phyloP scores from a whole-genome alignment of 73 alveolate genomes.

The Paramecium sexaurelia region DNA sequence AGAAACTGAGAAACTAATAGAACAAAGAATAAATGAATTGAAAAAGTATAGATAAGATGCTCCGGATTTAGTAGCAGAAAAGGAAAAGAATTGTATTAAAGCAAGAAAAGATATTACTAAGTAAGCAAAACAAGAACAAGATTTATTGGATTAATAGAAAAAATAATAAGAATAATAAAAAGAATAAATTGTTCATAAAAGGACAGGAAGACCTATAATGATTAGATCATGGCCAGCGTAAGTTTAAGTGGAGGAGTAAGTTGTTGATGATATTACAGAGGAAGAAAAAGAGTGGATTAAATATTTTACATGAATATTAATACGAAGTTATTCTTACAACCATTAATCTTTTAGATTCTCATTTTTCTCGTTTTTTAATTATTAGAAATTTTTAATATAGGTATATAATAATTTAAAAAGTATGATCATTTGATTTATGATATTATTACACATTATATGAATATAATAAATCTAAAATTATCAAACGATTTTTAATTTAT shows the following conservation, averaged over 20 bases:
- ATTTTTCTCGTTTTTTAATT: neutral
- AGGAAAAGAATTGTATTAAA: constrained; percentile 32
- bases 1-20: constrained; percentile 35
- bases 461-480: too few species aligned
- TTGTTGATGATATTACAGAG: constrained; percentile 40
- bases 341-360: neutral
- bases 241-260: constrained; percentile 12
- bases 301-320: constrained; percentile 28
- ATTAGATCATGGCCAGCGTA: constrained; percentile 60
- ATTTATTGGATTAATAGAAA: neutral
- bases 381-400: neutral
- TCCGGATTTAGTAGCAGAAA: constrained; percentile 25
- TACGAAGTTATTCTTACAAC: neutral
- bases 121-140: neutral
- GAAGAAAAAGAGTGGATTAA: constrained; percentile 37
- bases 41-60: neutral
- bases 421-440: too few species aligned
- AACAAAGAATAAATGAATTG: neutral
- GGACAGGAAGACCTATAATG: constrained; percentile 54
- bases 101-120: neutral
- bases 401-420: too few species aligned
- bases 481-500: too few species aligned
- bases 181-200: constrained; percentile 29
- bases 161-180: constrained; percentile 33
- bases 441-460: too few species aligned